phyloP scores from a whole-genome alignment of 2,329 filamentous ascomycete species.

The Colletotrichum cordylinicola region DNA sequence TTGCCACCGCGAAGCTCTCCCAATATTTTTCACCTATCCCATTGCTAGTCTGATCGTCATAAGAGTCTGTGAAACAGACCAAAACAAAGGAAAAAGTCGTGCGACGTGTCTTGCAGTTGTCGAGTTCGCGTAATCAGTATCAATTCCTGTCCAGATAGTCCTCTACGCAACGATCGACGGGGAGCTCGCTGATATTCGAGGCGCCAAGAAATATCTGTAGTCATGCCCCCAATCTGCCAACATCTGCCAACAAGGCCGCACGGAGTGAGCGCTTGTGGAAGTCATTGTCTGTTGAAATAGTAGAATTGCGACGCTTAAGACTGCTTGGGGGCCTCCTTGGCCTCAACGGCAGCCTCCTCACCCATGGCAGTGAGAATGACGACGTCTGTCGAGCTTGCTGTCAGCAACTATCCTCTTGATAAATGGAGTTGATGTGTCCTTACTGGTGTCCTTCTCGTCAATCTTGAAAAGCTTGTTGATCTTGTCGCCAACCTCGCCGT shows the following conservation, averaged over 20 bases:
- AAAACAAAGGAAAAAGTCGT: constrained; percentile 45
- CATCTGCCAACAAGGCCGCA: constrained; percentile 22
- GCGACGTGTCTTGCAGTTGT: constrained; percentile 33
- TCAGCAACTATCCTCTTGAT: constrained; percentile 10
- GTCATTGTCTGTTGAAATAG: constrained; percentile 18
- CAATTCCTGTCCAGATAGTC: constrained; percentile 49
- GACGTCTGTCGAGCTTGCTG: constrained; percentile 65
- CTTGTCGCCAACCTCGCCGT: constrained; percentile 86
- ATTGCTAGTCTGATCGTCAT: constrained; percentile 28
- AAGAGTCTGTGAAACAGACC: constrained; percentile 36
- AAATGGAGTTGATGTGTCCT: constrained; percentile 47
- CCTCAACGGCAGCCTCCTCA: constrained; percentile 90
- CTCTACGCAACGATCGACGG: constrained; percentile 47
- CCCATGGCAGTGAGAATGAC: constrained; percentile 95
- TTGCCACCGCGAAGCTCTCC: constrained; percentile 38
- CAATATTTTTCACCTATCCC: constrained; percentile 35
- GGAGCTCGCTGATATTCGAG: constrained; percentile 41
- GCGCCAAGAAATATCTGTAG: constrained; percentile 39
- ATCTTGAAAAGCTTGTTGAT: constrained; percentile 80
- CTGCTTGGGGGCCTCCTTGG: constrained; percentile 82
- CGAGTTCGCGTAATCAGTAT: constrained; percentile 41
- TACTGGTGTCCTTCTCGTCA: constrained; percentile 94
- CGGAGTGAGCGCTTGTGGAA: constrained; percentile 16
- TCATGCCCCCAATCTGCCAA: constrained; percentile 30
- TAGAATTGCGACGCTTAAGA: constrained; percentile 21